Evolutionary conservation across 768 basidiomycete genomes (phyloP).

Genomic region (Hygrophorus pudorinus): DNA sequence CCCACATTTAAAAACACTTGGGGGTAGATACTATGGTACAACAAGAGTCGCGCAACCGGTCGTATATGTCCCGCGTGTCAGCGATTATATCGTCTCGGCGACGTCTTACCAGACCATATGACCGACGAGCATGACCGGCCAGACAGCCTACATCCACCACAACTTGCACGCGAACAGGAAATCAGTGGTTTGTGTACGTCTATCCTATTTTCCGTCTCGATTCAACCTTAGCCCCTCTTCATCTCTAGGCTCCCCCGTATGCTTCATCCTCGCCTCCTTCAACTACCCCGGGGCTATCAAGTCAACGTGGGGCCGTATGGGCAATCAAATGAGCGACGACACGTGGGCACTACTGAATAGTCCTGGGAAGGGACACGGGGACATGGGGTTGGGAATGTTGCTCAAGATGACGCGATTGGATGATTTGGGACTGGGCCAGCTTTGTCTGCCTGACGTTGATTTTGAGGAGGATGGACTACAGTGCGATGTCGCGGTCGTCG

Average conservation of each 20-base stretch:
- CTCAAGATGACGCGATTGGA: slow-evolving; percentile 68
- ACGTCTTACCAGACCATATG: slow-evolving; percentile 43
- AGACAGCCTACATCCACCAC: slow-evolving; percentile 20
- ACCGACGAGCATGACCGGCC: slow-evolving; percentile 15
- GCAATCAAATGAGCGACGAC: slow-evolving; percentile 56
- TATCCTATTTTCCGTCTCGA: background rate
- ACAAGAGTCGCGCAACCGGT: slow-evolving; percentile 62
- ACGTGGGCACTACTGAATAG: slow-evolving; percentile 56
- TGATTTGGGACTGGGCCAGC: slow-evolving; percentile 63
- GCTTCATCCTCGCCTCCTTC: slow-evolving; percentile 65
- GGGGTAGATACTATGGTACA: slow-evolving; percentile 70
- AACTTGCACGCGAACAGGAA: slow-evolving; percentile 48
- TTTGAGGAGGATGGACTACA: background rate
- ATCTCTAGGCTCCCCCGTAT: slow-evolving; percentile 59
- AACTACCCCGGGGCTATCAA: slow-evolving; percentile 54
- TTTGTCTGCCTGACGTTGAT: slow-evolving; percentile 28
- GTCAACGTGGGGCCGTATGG: slow-evolving; percentile 58
- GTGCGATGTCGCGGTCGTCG: too few species aligned
- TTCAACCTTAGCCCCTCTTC: background rate
- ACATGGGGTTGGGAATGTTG: slow-evolving; percentile 44
- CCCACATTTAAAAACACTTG: background rate
- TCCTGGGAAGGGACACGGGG: slow-evolving; percentile 19
- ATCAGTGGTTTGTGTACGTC: slow-evolving; percentile 71
- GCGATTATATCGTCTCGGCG: slow-evolving; percentile 61
- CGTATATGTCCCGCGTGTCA: slow-evolving; percentile 75